Evolutionary conservation across 108 stramenopile genomes (phyloP).

Genomic region (Epithemia pelagica): DNA sequence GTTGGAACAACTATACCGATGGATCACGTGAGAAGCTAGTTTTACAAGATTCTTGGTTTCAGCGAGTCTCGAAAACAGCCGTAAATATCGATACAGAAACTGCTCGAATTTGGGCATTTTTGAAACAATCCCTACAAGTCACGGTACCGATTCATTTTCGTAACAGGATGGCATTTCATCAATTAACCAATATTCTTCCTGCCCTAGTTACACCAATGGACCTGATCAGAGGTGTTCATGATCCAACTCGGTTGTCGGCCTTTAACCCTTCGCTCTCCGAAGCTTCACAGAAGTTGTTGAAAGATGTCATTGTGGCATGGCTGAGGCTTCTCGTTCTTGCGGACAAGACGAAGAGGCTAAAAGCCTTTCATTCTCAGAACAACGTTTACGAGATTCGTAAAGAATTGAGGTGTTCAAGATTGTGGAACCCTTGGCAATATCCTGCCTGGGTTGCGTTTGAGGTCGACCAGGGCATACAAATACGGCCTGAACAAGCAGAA

Average conservation of each 20-base stretch:
- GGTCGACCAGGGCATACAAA: slow-evolving; percentile 35
- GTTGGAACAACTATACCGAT: neutral
- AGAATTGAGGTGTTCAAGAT: slow-evolving; percentile 15
- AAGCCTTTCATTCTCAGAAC: neutral
- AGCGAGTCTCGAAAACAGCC: neutral
- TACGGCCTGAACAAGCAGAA: slow-evolving; percentile 39
- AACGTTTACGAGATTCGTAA: slow-evolving; percentile 11
- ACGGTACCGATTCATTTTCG: neutral
- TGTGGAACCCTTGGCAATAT: slow-evolving; percentile 27
- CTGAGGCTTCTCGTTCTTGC: neutral
- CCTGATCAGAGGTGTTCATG: neutral
- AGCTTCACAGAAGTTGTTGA: neutral
- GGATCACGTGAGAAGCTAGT: neutral
- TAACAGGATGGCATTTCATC: neutral
- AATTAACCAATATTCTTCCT: neutral
- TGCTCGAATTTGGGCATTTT: neutral
- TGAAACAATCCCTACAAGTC: neutral
- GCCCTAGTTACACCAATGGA: neutral
- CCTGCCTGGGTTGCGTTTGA: slow-evolving; percentile 56
- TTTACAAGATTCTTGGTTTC: neutral
- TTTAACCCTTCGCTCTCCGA: slow-evolving; percentile 3
- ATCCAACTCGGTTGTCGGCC: neutral
- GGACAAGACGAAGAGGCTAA: neutral
- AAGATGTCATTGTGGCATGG: neutral
- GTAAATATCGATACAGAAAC: neutral